Base-by-base conservation (phyloP, 2,329 filamentous ascomycete genomes). In the Monilinia laxa region DNA sequence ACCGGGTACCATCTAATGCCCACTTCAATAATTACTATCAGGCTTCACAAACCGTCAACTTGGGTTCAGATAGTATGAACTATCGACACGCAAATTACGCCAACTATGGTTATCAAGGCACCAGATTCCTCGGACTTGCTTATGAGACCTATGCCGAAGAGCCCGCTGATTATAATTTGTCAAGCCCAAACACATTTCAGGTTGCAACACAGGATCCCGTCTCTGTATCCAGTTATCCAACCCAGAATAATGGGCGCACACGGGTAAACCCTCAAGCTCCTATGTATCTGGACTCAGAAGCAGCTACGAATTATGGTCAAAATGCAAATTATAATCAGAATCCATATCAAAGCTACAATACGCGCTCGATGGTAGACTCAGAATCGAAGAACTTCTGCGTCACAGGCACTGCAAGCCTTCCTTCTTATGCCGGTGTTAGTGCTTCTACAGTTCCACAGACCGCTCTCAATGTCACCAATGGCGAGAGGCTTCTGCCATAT, bases 151-250 rank as follows among this genome's bases (percentile, higher is more conserved):
- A 35, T 7, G 9, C 64, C 18, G 56, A 62, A n/a, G 57, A 66
- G 38, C n/a, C 64, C 49, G 23, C 45, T 10, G 63, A 62, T 12
- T 66, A 54, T 38, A 40, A 42, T 31, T 1, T 66, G 25, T 53
- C 55, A 28, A 53, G 11, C 35, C 25, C 58, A 62, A 62, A 47
- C 25, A 6, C 56, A 20, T 66, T 45, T 25, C 64, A 62, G 20
- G 47, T 62, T 35, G 38, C 28, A n/a, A 14, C 20, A 23, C 45
- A 51, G 25, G 64, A 66, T 52, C 40, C 64, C 0, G 57, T 62
- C 31, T 31, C 64, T 54, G 56, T 66, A 12, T 66, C 64, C 1
- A 66, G n/a, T n/a, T 66, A 62, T 35, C 64, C 64, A 25, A 20
- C 51, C 4, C 47, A 45, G 14, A 66, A 53, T 16, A 62, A 40